phyloP scores from a whole-genome alignment of 2,329 filamentous ascomycete species.

The Claviceps pazoutovae region DNA sequence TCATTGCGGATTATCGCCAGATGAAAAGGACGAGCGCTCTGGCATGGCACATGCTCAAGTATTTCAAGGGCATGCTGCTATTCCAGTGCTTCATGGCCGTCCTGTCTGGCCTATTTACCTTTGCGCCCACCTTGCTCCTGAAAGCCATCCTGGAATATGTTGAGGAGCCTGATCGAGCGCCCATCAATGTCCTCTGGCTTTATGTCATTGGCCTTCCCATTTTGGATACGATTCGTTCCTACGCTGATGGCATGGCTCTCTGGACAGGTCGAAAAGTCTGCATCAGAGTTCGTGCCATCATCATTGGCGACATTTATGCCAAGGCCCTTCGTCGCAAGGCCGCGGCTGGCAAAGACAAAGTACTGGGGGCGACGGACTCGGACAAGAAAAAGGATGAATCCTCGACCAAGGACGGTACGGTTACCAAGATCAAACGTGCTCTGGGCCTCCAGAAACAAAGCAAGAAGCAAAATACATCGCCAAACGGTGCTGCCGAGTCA shows the following conservation, averaged over 20 bases:
- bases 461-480: slow-evolving; percentile 26
- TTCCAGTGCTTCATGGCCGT: slow-evolving; percentile 70
- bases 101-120: slow-evolving; percentile 70
- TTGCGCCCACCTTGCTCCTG: slow-evolving; percentile 79
- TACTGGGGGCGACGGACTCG: slow-evolving; percentile 43
- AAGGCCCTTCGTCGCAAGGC: slow-evolving; percentile 89
- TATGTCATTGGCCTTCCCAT: slow-evolving; percentile 84
- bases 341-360: slow-evolving; percentile 60
- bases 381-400: slow-evolving; percentile 22
- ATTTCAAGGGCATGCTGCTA: slow-evolving; percentile 66
- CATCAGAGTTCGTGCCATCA: slow-evolving; percentile 82
- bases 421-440: slow-evolving; percentile 38
- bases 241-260: slow-evolving; percentile 72
- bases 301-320: slow-evolving; percentile 93
- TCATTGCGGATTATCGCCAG: slow-evolving; percentile 73
- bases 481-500: slow-evolving; percentile 21
- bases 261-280: slow-evolving; percentile 93
- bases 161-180: slow-evolving; percentile 63
- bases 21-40: slow-evolving; percentile 69
- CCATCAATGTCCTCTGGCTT: slow-evolving; percentile 83
- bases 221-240: slow-evolving; percentile 66
- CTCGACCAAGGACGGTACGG: slow-evolving; percentile 22
- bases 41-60: slow-evolving; percentile 66
- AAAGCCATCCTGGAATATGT: slow-evolving; percentile 89
- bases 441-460: slow-evolving; percentile 50